These are phyloP conservation scores for Crithidia expoeki DNA, from an alignment of 208 protist species.

Conservation along the genomic window DNA sequence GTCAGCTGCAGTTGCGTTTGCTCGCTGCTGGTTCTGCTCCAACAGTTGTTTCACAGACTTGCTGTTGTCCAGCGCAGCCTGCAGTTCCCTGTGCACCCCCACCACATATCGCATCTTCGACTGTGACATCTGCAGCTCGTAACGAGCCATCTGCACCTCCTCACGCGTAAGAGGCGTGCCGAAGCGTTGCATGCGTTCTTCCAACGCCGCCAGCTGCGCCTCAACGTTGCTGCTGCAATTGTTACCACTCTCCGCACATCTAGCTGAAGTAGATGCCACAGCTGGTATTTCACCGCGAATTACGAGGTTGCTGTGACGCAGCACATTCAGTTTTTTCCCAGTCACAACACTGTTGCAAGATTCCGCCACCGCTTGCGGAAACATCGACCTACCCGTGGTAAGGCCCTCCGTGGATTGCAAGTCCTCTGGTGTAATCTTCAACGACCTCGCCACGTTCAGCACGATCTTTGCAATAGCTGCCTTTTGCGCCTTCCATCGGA, in stretches of 20 bases:
- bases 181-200: conserved; percentile 46
- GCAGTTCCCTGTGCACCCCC: conserved; percentile 77
- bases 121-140: conserved; percentile 71
- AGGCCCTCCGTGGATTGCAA: conserved; percentile 49
- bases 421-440: conserved; percentile 61
- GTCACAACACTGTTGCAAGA: not conserved
- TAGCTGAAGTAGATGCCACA: not conserved
- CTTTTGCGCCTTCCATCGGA: conserved; percentile 80
- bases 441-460: conserved; percentile 43
- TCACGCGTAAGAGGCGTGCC: conserved; percentile 41
- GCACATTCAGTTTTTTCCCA: conserved; percentile 38
- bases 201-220: conserved; percentile 59
- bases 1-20: no score
- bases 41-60: conserved; percentile 15
- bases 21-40: not conserved
- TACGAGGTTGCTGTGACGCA: conserved; percentile 84
- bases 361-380: not conserved
- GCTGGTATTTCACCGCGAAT: conserved; percentile 77
- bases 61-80: conserved; percentile 57
- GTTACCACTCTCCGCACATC: not conserved
- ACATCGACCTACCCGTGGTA: not conserved
- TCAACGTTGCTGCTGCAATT: conserved; percentile 7
- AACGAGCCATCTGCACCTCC: conserved; percentile 74
- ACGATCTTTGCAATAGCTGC: conserved; percentile 57
- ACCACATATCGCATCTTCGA: conserved; percentile 87